phyloP scores from a whole-genome alignment of 208 protist genomes.

The Novymonas esmeraldas region DNA sequence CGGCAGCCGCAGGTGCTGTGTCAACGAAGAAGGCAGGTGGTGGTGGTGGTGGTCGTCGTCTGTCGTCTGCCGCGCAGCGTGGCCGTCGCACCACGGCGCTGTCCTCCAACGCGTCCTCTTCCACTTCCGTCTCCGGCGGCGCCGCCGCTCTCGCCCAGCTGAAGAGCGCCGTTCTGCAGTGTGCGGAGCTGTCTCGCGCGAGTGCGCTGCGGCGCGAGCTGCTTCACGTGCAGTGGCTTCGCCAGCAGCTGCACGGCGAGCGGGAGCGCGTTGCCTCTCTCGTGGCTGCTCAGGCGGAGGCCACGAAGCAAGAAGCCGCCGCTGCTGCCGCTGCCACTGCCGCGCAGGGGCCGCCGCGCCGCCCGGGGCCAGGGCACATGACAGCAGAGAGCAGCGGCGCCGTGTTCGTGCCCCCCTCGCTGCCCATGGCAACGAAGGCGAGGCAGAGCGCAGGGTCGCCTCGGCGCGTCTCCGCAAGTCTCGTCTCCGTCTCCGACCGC shows the following conservation, averaged over 20 bases:
- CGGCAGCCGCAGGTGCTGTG: neutral
- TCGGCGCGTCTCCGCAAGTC: neutral
- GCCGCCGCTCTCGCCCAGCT: neutral
- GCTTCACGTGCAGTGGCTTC: conserved; percentile 44
- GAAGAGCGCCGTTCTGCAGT: conserved; percentile 25
- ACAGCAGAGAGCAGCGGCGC: neutral
- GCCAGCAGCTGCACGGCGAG: conserved; percentile 20
- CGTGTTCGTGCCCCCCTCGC: neutral
- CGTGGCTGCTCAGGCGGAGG: neutral
- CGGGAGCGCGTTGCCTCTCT: neutral
- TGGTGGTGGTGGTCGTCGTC: too few species aligned
- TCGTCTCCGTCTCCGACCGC: neutral
- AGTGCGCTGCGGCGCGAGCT: conserved; percentile 43
- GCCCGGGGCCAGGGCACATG: neutral
- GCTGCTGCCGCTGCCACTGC: neutral
- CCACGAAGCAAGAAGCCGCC: neutral
- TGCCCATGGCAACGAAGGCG: neutral
- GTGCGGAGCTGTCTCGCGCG: conserved; percentile 43
- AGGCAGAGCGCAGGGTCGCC: too few species aligned
- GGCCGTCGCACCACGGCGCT: neutral
- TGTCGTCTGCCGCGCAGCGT: too few species aligned
- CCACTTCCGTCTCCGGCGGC: neutral
- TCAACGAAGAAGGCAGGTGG: neutral
- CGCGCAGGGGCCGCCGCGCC: neutral
- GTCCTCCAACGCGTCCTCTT: neutral